These are phyloP conservation scores for Phytophthora vignae DNA, from an alignment of 352 stramenopile species.

Conservation along the genomic window DNA sequence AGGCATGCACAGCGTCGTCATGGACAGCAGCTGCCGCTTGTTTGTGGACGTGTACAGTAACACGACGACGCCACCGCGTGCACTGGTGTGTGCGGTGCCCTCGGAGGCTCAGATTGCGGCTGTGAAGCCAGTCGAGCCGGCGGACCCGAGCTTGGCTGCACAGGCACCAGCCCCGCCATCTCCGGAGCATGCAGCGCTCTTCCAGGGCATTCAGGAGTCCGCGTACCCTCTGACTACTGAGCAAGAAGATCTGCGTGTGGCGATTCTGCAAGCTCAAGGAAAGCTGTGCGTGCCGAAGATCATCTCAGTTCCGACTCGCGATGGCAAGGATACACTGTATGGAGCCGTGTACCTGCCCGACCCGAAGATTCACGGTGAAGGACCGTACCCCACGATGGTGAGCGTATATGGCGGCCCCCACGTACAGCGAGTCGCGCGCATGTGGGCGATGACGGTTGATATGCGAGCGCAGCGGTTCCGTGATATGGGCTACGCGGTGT, in stretches of 20 bases:
- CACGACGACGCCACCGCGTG: slow-evolving; percentile 68
- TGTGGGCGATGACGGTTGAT: slow-evolving; percentile 93
- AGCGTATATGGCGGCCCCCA: slow-evolving; percentile 97
- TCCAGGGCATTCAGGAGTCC: slow-evolving; percentile 48
- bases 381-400: slow-evolving; percentile 96
- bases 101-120: slow-evolving; percentile 48
- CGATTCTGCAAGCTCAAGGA: slow-evolving; percentile 46
- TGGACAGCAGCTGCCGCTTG: slow-evolving; percentile 85
- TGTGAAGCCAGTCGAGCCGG: slow-evolving; percentile 26
- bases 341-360: slow-evolving; percentile 95
- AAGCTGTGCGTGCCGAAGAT: slow-evolving; percentile 74
- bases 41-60: slow-evolving; percentile 90
- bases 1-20: slow-evolving; percentile 92
- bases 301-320: slow-evolving; percentile 84
- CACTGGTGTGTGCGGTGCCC: slow-evolving; percentile 60
- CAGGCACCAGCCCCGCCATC: slow-evolving; percentile 7
- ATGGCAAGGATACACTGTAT: slow-evolving; percentile 89
- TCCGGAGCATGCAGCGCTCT: slow-evolving; percentile 38
- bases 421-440: slow-evolving; percentile 94
- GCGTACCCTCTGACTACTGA: slow-evolving; percentile 63
- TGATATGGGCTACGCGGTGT: slow-evolving; percentile 94
- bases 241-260: slow-evolving; percentile 68
- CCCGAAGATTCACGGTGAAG: slow-evolving; percentile 78
- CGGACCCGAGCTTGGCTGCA: slow-evolving; percentile 21
- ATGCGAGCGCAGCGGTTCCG: slow-evolving; percentile 94